Conservation (phyloP, 1,284 basidiomycete species). For the Ustilago bromivora region DNA sequence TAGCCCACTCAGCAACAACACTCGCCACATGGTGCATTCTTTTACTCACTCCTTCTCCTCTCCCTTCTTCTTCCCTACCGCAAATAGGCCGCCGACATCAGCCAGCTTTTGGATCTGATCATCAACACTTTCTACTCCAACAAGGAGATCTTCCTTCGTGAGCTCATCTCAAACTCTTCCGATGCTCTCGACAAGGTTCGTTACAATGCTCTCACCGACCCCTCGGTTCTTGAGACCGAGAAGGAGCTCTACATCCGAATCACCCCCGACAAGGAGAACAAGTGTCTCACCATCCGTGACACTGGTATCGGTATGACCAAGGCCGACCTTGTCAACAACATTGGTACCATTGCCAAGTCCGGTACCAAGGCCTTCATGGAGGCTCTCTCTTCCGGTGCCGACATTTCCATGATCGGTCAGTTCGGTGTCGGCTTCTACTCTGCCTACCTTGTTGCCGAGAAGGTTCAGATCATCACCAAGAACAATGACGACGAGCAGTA, state of each 20-base stretch:
- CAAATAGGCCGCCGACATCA: constrained; percentile 63
- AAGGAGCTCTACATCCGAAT: constrained; percentile 70
- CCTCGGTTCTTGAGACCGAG: constrained; percentile 65
- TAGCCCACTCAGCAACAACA: not conserved
- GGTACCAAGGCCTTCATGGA: constrained; percentile 92
- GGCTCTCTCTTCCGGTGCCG: constrained; percentile 91
- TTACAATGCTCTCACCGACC: constrained; percentile 68
- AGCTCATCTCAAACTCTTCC: constrained; percentile 69
- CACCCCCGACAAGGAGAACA: constrained; percentile 89
- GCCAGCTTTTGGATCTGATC: constrained; percentile 69
- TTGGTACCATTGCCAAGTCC: constrained; percentile 99
- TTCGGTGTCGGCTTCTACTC: constrained; percentile 99
- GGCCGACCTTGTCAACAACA: constrained; percentile 84
- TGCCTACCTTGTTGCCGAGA: constrained; percentile 97
- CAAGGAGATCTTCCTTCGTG: constrained; percentile 69
- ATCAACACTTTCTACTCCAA: constrained; percentile 70
- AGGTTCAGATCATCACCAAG: constrained; percentile 98
- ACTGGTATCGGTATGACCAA: constrained; percentile 87
- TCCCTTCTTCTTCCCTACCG: not conserved
- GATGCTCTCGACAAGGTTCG: constrained; percentile 70
- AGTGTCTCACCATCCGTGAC: constrained; percentile 90
- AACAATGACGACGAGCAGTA: constrained; percentile 99
- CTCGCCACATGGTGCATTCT: not conserved
- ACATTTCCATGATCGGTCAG: constrained; percentile 75
- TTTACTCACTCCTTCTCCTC: constrained; percentile 15